phyloP scores from a whole-genome alignment of 352 stramenopile genomes.

The Phytophthora sp. region DNA sequence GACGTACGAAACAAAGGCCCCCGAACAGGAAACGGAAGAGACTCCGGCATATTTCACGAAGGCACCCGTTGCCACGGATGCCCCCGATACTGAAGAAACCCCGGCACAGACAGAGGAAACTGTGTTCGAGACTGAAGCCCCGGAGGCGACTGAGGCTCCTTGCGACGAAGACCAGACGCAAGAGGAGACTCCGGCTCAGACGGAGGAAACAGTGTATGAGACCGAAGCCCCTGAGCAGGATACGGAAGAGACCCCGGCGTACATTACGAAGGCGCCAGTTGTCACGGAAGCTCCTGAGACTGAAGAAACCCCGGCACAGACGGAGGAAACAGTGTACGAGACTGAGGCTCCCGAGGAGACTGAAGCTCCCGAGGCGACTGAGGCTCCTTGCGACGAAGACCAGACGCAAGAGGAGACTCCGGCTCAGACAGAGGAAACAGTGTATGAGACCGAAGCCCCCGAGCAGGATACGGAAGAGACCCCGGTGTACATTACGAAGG shows the following conservation, averaged over 20 bases:
- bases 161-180: not conserved
- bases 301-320: not conserved
- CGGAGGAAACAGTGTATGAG: not conserved
- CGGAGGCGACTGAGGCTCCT: not conserved
- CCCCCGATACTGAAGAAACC: not conserved
- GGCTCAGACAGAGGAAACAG: constrained; percentile 2
- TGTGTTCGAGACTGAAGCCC: constrained; percentile 1
- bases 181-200: not conserved
- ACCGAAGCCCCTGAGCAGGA: constrained; percentile 3
- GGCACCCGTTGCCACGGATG: not conserved
- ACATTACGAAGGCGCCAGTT: too few species aligned
- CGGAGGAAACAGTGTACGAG: not conserved
- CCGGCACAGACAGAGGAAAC: not conserved
- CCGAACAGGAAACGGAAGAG: constrained; percentile 1
- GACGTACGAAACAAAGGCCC: constrained; percentile 7
- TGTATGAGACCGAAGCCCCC: constrained; percentile 3
- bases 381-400: not conserved
- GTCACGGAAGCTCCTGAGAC: not conserved
- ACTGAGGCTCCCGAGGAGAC: not conserved
- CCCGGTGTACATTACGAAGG: not conserved
- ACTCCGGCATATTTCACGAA: not conserved
- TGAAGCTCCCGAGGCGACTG: not conserved
- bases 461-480: constrained; percentile 3
- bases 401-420: not conserved
- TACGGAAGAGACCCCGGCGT: not conserved